phyloP scores from a whole-genome alignment of 192 early-diverging fungal genomes.

The Linnemannia elongata region DNA sequence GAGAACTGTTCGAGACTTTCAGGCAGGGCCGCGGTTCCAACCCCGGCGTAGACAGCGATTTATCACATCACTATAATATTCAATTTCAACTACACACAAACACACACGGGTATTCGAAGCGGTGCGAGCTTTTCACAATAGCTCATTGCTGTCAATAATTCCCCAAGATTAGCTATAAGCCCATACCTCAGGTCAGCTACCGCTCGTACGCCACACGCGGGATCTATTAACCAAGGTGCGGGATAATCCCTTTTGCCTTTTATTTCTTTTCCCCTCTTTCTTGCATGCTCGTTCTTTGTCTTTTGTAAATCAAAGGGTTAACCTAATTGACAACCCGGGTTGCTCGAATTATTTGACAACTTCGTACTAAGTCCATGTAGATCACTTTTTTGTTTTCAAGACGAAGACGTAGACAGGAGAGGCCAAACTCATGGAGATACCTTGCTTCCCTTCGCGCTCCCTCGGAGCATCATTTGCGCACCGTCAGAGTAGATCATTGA shows the following conservation, averaged over 20 bases:
- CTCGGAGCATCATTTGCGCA: too few relatives aligned
- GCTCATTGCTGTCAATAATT: slow-evolving; percentile 57
- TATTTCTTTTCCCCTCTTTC: not conserved
- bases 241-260: slow-evolving; percentile 32
- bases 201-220: slow-evolving; percentile 56
- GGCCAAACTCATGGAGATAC: too few relatives aligned
- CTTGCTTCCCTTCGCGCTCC: too few relatives aligned
- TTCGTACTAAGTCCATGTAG: too few relatives aligned
- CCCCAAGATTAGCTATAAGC: slow-evolving; percentile 53
- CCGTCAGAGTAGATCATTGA: too few relatives aligned
- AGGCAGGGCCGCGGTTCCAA: slow-evolving; percentile 15
- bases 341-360: too few relatives aligned
- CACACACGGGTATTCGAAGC: slow-evolving; percentile 54
- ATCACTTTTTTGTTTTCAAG: too few relatives aligned
- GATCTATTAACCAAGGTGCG: slow-evolving; percentile 53
- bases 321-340: too few relatives aligned
- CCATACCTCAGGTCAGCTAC: slow-evolving; percentile 51
- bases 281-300: too few relatives aligned
- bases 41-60: slow-evolving; percentile 1
- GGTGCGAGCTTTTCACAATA: slow-evolving; percentile 51
- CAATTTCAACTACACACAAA: not conserved
- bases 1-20: not conserved
- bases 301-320: too few relatives aligned
- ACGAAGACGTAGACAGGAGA: too few relatives aligned
- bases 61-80: not conserved